Conservation (phyloP, 148 eudicot genomes). For the Rhododendron griersonianum region DNA sequence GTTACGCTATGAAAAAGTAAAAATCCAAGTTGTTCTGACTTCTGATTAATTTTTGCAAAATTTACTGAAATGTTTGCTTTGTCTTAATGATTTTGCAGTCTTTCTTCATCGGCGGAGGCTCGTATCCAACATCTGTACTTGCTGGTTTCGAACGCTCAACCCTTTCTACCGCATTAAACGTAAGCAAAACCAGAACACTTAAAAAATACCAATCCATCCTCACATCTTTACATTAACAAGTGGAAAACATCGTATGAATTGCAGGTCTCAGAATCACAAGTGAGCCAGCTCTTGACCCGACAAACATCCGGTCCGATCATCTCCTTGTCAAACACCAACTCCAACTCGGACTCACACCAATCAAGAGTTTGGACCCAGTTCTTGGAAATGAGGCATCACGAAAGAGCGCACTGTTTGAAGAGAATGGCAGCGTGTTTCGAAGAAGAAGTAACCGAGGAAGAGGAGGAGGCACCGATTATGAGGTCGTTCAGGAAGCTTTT, state of each 20-base stretch:
- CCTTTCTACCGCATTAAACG: slow-evolving; percentile 69
- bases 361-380: slow-evolving; percentile 31
- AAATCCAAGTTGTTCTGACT: no score
- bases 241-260: background rate
- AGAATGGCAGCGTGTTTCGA: background rate
- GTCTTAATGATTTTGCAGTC: slow-evolving; percentile 35
- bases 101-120: slow-evolving; percentile 85
- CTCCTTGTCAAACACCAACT: slow-evolving; percentile 10
- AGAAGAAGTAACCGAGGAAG: no score
- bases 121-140: slow-evolving; percentile 40
- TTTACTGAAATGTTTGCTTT: background rate
- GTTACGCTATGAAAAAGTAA: no score
- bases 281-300: slow-evolving; percentile 41
- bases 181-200: slow-evolving; percentile 20
- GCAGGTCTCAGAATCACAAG: slow-evolving; percentile 56
- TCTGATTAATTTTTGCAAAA: no score
- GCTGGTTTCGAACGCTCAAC: slow-evolving; percentile 18
- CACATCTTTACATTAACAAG: background rate
- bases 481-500: no score
- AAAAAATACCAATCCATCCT: slow-evolving; percentile 3
- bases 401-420: slow-evolving; percentile 42
- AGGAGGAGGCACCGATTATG: no score
- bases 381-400: slow-evolving; percentile 34
- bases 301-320: slow-evolving; percentile 63
- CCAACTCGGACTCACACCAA: slow-evolving; percentile 15